Conservation (phyloP, 2,329 filamentous ascomycete species). For the Talaromyces amestolkiae region DNA sequence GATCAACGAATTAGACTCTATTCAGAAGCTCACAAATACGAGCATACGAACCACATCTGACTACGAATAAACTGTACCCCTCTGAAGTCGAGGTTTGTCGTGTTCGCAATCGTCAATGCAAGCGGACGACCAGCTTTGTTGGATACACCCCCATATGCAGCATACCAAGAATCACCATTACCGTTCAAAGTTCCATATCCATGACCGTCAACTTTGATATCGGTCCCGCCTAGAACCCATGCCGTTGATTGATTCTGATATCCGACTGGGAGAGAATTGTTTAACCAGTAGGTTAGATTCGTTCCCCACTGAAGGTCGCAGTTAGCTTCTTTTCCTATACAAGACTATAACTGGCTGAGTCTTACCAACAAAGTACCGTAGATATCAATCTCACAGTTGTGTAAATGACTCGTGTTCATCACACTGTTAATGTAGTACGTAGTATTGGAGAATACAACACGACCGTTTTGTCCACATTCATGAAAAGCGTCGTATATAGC, state of each 20-base stretch:
- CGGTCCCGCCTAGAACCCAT: background rate
- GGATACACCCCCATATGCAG: background rate
- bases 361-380: background rate
- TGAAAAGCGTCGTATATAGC: background rate
- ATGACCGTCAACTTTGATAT: background rate
- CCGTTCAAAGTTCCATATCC: background rate
- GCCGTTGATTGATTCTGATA: background rate
- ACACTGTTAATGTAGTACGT: background rate
- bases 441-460: background rate
- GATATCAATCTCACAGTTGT: background rate
- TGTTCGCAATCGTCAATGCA: background rate
- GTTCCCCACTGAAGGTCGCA: background rate
- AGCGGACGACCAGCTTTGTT: background rate
- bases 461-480: background rate
- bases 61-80: background rate
- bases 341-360: no score
- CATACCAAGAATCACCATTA: background rate
- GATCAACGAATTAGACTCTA: background rate
- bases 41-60: background rate
- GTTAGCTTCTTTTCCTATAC: no score
- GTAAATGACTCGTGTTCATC: background rate
- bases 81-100: background rate
- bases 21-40: background rate
- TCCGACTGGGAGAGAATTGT: background rate
- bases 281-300: background rate